phyloP scores from a whole-genome alignment of 1,139 yeast species.

The Zygotorulaspora mrakii region DNA sequence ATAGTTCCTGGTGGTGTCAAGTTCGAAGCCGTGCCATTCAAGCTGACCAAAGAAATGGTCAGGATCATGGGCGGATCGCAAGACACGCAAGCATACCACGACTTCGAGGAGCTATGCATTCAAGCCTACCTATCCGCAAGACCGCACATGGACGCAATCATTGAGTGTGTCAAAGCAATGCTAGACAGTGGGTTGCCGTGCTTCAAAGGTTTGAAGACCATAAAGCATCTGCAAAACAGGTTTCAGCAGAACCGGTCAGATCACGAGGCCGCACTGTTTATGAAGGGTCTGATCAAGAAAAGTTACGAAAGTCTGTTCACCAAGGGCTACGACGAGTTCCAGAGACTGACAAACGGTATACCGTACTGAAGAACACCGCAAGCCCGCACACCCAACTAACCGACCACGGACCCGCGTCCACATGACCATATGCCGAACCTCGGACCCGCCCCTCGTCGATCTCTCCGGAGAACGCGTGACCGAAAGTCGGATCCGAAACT shows the following conservation, averaged over 20 bases:
- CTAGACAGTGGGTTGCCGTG: conserved; percentile 94
- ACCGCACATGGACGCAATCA: conserved; percentile 83
- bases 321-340: conserved; percentile 96
- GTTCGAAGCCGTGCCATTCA: conserved; percentile 96
- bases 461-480: conserved; percentile 2
- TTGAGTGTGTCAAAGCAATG: conserved; percentile 88
- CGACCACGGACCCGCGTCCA: not conserved
- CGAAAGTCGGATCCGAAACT: conserved; percentile 5
- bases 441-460: conserved; percentile 10
- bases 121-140: conserved; percentile 89
- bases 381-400: too few relatives aligned
- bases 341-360: conserved; percentile 90
- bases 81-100: conserved; percentile 79
- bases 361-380: conserved; percentile 52
- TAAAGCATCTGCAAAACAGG: conserved; percentile 68
- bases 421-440: conserved; percentile 6
- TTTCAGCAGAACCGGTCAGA: conserved; percentile 81
- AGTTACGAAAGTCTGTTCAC: conserved; percentile 87
- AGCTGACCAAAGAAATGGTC: conserved; percentile 94
- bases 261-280: conserved; percentile 75
- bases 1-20: conserved; percentile 98
- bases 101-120: conserved; percentile 94
- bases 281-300: conserved; percentile 72
- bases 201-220: conserved; percentile 78
- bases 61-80: conserved; percentile 88